Percentiles rank a stretch among this genome's conserved stretches.
Conservation (phyloP, 1,284 basidiomycete genomes). For the Rhodotorula sp. region DNA sequence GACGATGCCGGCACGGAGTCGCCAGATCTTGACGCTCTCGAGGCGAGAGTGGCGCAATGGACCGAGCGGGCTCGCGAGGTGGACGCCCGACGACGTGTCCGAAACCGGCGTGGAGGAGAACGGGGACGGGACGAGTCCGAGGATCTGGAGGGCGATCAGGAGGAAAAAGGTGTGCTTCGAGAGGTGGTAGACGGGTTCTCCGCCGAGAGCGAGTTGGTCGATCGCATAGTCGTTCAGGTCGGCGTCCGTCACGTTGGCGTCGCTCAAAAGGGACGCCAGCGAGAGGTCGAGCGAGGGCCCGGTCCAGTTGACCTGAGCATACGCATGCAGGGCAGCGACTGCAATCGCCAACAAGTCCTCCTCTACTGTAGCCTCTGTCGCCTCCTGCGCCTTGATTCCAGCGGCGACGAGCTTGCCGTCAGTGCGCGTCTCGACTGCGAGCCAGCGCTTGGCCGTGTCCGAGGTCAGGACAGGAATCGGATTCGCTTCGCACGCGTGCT, state of each 20-base stretch:
- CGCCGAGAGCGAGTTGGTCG: conserved; percentile 73
- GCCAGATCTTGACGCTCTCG: conserved; percentile 60
- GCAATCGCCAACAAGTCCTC: conserved; percentile 65
- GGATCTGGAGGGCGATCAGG: conserved; percentile 69
- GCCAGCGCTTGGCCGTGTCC: conserved; percentile 9
- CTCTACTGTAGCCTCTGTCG: not conserved
- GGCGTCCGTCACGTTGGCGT: conserved; percentile 48
- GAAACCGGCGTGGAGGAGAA: conserved; percentile 47
- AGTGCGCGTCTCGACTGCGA: not conserved
- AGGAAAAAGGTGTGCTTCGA: conserved; percentile 68
- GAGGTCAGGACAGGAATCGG: conserved; percentile 16
- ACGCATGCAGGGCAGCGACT: conserved; percentile 79
- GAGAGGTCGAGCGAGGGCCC: conserved; percentile 77
- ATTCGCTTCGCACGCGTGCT: conserved; percentile 19
- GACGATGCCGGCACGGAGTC: conserved; percentile 66
- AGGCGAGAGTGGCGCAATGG: conserved; percentile 52
- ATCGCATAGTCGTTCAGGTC: conserved; percentile 66
- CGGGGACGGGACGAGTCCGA: conserved; percentile 56
- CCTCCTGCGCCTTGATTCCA: not conserved
- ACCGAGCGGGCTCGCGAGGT: conserved; percentile 53
- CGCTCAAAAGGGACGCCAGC: conserved; percentile 47
- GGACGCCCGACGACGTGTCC: conserved; percentile 60
- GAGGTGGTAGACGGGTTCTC: conserved; percentile 96
- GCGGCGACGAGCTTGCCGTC: conserved; percentile 2
- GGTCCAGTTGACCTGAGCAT: conserved; percentile 94